phyloP scores from a whole-genome alignment of 2,329 filamentous ascomycete species.

The Tolypocladium inflatum region DNA sequence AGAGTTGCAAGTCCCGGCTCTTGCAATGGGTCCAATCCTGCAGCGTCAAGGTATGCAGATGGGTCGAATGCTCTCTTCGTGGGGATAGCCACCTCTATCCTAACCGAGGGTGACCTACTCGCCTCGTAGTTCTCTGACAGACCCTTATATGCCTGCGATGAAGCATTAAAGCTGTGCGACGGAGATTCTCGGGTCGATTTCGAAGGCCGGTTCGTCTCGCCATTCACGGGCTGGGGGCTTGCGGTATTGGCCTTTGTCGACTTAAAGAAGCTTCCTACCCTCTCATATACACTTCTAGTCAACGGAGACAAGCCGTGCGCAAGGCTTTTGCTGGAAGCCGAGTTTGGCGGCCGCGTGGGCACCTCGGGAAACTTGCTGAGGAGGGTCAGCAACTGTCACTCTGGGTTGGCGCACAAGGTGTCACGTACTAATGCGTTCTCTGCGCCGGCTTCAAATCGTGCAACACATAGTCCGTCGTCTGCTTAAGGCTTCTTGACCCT shows the following conservation, averaged over 20 bases:
- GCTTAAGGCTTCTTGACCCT: constrained; percentile 57
- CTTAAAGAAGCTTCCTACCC: constrained; percentile 29
- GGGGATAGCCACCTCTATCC: constrained; percentile 39
- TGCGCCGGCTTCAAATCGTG: constrained; percentile 64
- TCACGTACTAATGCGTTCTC: constrained; percentile 55
- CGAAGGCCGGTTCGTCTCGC: constrained; percentile 14
- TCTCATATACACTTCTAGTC: constrained; percentile 28
- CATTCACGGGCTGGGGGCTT: constrained; percentile 26
- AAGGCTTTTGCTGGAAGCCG: constrained; percentile 17
- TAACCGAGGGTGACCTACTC: constrained; percentile 24
- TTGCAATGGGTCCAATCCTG: constrained; percentile 10
- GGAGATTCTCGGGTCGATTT: constrained; percentile 11
- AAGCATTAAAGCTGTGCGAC: constrained; percentile 8
- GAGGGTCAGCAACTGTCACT: constrained; percentile 14
- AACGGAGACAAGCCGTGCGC: constrained; percentile 40
- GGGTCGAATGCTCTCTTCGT: constrained; percentile 30
- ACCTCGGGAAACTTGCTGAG: constrained; percentile 42
- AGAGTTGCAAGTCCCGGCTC: constrained; percentile 1
- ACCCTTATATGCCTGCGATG: constrained; percentile 5
- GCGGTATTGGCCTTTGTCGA: constrained; percentile 22
- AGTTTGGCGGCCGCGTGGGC: constrained; percentile 12
- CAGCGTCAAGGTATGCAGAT: constrained; percentile 24
- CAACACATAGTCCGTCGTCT: constrained; percentile 64
- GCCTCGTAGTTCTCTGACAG: constrained; percentile 16
- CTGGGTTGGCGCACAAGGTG: neutral